Percentiles rank a stretch among this genome's conserved stretches.
Evolutionary conservation across 225 moss, liverwort and hornwort species (phyloP).

Genomic region (Lunularia cruciata): DNA sequence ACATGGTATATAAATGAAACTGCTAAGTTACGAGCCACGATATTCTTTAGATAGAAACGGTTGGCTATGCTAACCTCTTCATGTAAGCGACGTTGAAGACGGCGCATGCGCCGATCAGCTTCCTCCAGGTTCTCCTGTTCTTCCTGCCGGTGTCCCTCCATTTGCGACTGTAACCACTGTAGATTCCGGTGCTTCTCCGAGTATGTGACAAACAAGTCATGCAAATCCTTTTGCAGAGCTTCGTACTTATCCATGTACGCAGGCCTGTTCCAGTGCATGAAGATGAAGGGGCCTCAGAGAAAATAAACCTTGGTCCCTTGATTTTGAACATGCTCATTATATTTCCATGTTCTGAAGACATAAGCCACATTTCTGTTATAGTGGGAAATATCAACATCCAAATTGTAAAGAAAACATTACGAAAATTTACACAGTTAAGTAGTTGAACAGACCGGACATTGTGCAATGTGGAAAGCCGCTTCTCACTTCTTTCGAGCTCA

Average conservation of each 20-base stretch:
- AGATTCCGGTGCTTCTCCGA: constrained; percentile 58
- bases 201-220: constrained; percentile 46
- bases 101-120: constrained; percentile 33
- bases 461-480: constrained; percentile 52
- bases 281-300: neutral
- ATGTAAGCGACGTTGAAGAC: constrained; percentile 43
- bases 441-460: constrained; percentile 48
- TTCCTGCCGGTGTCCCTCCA: constrained; percentile 38
- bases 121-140: constrained; percentile 52
- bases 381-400: no score
- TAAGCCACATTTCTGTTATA: constrained; percentile 1
- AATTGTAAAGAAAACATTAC: no score
- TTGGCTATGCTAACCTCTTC: constrained; percentile 40
- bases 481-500: constrained; percentile 54
- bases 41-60: neutral
- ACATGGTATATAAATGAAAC: no score
- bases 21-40: no score
- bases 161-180: constrained; percentile 61
- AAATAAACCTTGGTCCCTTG: neutral
- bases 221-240: constrained; percentile 54
- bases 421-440: no score
- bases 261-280: constrained; percentile 46
- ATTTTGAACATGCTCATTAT: neutral
- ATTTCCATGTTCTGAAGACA: neutral
- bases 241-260: constrained; percentile 71